Base-by-base conservation (phyloP, 345 rosid species). In the Zanthoxylum bungeanum region DNA sequence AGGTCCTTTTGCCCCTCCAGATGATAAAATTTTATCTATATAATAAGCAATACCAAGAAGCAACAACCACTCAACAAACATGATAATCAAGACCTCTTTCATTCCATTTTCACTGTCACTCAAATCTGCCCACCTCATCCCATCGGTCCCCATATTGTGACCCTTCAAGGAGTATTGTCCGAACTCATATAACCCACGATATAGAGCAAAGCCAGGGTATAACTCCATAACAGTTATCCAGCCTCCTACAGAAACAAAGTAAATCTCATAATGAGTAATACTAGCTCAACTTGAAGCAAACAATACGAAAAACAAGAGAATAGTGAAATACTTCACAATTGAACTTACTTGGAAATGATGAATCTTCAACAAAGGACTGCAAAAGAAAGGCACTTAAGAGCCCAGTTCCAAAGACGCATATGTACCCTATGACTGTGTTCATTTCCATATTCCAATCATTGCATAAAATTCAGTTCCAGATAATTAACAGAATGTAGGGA, bases 111-210 rank as follows among this genome's bases (percentile, higher is more conserved):
- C 16, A 40, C 89, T 84, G 34, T 86, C 84, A 74, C 77, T 80
- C 59, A 94, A 71, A 81, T 90, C 60, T 52, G 74, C 33, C 98
- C 98, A 92, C 42, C 42, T 80, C 91, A 94, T 90, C 55, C 98
- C 98, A 76, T 77, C 52, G 6, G 75, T 90, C 36, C 90, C 92
- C 76, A 76, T 79, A 44, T 68, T 69, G 81, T 70, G 68, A 21
- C 89, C 95, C 1, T 5, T 59, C 31, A 85, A 77, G 50, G 98
- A 68, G 71, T 83, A 88, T 49, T 80, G 82, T 0, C 88, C 80
- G 30, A 94, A 85, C 79, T 94, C 97, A 14, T 92, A 94, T 68
- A 94, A 64, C n/a, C 98, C 98, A 49, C 98, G 98, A 58, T 66
- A 90, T 24, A 94, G 71, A 69, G 97, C 72, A 58, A 92, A 94